These are phyloP conservation scores for Umbilicus rupestris DNA, from an alignment of 164 flowering plant genomes.

Conservation along the genomic window DNA sequence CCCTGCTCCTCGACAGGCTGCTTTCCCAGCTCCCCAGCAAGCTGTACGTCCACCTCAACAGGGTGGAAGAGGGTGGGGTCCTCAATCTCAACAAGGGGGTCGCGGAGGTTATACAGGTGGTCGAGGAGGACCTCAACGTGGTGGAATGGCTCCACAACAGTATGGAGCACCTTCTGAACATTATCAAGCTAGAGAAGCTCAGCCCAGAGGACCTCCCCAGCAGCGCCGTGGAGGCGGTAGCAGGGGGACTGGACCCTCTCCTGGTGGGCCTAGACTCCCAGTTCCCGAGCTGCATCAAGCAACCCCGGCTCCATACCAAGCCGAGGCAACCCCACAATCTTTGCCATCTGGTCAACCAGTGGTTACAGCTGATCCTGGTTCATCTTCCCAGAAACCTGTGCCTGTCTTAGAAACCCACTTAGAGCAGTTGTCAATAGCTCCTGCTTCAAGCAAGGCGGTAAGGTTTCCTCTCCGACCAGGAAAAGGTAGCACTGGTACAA, in stretches of 20 bases:
- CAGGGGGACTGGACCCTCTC: constrained; percentile 27
- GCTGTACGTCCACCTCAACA: constrained; percentile 13
- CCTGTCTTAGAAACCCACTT: constrained; percentile 27
- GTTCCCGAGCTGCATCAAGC: constrained; percentile 93
- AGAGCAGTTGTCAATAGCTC: constrained; percentile 29
- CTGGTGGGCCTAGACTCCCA: constrained; percentile 35
- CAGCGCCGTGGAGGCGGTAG: constrained; percentile 29
- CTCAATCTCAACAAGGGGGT: constrained; percentile 37
- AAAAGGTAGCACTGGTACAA: constrained; percentile 47
- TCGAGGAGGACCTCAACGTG: constrained; percentile 22
- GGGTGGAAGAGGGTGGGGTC: constrained; percentile 44
- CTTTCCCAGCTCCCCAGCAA: constrained; percentile 1
- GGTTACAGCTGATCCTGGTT: constrained; percentile 31
- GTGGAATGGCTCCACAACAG: constrained; percentile 27
- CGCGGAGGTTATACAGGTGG: constrained; percentile 20
- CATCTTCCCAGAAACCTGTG: constrained; percentile 31
- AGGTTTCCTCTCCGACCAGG: constrained; percentile 74
- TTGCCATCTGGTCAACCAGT: constrained; percentile 14
- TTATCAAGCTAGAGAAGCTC: constrained; percentile 30
- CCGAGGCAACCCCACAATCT: constrained; percentile 29
- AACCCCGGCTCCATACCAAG: constrained; percentile 32
- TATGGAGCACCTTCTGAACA: constrained; percentile 32
- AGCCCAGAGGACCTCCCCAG: constrained; percentile 33
- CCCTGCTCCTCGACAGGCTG: not conserved
- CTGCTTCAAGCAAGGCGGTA: constrained; percentile 48